Base-by-base conservation (phyloP, 2,329 filamentous ascomycete species). In the Periconia sp. region DNA sequence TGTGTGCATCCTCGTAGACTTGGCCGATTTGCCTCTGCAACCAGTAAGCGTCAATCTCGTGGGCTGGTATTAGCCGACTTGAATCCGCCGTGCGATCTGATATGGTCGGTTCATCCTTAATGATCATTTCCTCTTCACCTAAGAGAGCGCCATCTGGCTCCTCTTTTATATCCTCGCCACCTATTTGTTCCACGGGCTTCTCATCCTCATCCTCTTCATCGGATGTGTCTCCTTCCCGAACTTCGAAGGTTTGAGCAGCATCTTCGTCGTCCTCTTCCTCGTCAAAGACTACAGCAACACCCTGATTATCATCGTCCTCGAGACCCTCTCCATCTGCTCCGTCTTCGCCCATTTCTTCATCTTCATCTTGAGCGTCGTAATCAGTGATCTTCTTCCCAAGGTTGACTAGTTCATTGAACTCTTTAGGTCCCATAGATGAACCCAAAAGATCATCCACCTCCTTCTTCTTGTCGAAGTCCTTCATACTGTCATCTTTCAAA, bases 311-410 rank as follows among this genome's bases (percentile, higher is more conserved):
- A 62, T 96, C 94, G 12, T 54, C 57, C 66, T 96, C 92, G 21
- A 82, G 79, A 18, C 74, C 87, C 32, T 86, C 88, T 13, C 77
- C 66, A 25, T 56, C 82, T 19, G 83, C 80, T 44, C 82, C 86
- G 19, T 61, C 67, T 59, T 86, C 85, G 21, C 83, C 87, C 77
- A 90, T 88, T 30, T 64, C 63, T 54, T 96, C 92, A 51, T 97
- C 92, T 22, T 96, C 94, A 54, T 97, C 92, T 67, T 97, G 91
- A 26, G 89, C 89, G 71, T 97, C 89, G 71, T 97, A 99, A 69
- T 99, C 94, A 36, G 94, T 99, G 52, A 99, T 96, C 74, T 99
- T 99, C 77, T 99, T 99, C 53, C 92, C 90, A 30, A 99, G 76
- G 65, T 96, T 99, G 41, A 97, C 86, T 55, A 99, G 75, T 73